phyloP scores from a whole-genome alignment of 257 asterid species.

The Verbascum thapsus region DNA sequence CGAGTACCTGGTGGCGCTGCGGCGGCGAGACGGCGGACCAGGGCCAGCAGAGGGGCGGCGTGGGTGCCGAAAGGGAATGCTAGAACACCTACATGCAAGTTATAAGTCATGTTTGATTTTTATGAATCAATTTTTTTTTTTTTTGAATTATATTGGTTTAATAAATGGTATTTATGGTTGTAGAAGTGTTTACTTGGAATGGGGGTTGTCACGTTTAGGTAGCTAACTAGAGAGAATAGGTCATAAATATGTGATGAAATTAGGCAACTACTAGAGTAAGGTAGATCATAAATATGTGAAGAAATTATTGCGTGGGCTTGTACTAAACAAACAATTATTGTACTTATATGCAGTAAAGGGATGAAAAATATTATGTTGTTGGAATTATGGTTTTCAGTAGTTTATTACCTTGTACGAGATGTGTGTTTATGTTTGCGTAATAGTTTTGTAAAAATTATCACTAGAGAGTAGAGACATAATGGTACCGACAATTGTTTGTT shows the following conservation, averaged over 20 bases:
- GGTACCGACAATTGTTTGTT: too few species aligned
- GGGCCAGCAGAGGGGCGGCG: slow-evolving; percentile 56
- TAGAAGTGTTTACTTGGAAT: not conserved
- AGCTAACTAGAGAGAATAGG: not conserved
- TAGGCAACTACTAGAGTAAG: slow-evolving; percentile 10
- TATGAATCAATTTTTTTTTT: not conserved
- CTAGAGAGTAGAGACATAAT: too few species aligned
- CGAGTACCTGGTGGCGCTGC: slow-evolving; percentile 42
- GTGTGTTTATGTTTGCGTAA: too few species aligned
- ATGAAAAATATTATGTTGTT: too few species aligned
- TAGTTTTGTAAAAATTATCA: too few species aligned
- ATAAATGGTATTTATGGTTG: slow-evolving; percentile 15
- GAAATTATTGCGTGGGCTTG: too few species aligned
- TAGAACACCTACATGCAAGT: slow-evolving; percentile 60
- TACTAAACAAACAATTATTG: too few species aligned
- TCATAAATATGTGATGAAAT: not conserved
- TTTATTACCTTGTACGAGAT: too few species aligned
- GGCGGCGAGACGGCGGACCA: slow-evolving; percentile 51
- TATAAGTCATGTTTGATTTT: slow-evolving; percentile 32
- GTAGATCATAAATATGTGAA: too few species aligned
- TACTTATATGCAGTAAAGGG: too few species aligned
- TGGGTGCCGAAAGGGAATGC: slow-evolving; percentile 86
- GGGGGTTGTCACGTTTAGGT: slow-evolving; percentile 30
- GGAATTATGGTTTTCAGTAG: too few species aligned
- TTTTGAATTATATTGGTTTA: not conserved